Evolutionary conservation across 345 rosid genomes (phyloP).

Genomic region (Rhizophora mangle): DNA sequence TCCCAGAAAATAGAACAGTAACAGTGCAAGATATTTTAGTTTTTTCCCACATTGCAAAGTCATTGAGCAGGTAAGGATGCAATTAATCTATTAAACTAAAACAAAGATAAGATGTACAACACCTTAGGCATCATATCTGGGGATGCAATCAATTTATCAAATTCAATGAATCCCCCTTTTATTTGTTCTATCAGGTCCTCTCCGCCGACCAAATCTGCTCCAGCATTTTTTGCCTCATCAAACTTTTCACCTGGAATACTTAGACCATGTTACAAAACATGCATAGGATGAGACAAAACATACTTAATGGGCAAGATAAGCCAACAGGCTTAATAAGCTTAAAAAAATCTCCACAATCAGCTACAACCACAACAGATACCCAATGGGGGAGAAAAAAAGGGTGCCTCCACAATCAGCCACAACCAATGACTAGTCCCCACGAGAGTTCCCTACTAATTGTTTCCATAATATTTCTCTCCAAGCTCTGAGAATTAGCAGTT

Average conservation of each 20-base stretch:
- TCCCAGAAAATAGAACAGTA: no score
- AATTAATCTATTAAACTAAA: background rate
- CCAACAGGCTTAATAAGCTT: no score
- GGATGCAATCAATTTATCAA: conserved; percentile 95
- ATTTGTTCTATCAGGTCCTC: conserved; percentile 91
- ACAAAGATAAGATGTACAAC: conserved; percentile 26
- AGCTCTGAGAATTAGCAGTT: no score
- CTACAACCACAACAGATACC: no score
- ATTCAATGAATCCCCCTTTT: conserved; percentile 94
- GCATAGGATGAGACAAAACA: conserved; percentile 3
- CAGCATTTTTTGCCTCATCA: conserved; percentile 97
- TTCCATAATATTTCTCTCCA: no score
- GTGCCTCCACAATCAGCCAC: no score
- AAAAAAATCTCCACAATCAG: no score
- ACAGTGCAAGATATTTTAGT: no score
- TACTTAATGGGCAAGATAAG: background rate
- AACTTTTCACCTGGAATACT: conserved; percentile 79
- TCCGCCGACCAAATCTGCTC: conserved; percentile 97
- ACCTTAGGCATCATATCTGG: conserved; percentile 99
- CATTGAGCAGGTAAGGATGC: background rate
- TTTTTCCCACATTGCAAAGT: no score
- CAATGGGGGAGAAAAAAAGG: no score
- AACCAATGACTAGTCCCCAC: no score
- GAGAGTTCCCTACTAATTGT: no score
- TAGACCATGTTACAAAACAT: conserved; percentile 14